Percentiles rank a stretch among this genome's conserved stretches.
Conservation (phyloP, 805 yeast genomes). For the Teunomyces atbi region DNA sequence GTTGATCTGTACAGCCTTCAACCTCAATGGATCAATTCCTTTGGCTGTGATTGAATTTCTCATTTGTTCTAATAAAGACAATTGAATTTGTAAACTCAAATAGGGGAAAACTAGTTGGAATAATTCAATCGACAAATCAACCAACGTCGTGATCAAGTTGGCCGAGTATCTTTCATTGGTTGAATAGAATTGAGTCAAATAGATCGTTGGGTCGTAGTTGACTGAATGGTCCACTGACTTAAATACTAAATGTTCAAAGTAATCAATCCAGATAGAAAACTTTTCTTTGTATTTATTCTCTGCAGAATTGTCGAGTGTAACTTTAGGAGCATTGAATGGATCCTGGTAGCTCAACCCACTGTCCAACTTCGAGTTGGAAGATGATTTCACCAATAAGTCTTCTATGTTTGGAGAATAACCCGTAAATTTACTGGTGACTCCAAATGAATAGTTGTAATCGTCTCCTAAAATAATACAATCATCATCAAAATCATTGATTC, state of each 20-base stretch:
- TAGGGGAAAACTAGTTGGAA: constrained; percentile 69
- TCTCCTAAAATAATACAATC: constrained; percentile 40
- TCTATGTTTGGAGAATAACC: constrained; percentile 27
- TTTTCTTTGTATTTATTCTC: constrained; percentile 3
- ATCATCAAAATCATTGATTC: constrained; percentile 23
- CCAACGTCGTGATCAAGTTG: constrained; percentile 38
- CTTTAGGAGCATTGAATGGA: constrained; percentile 1
- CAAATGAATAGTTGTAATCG: constrained; percentile 49
- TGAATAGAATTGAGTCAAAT: constrained; percentile 27
- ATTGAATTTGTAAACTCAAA: constrained; percentile 76
- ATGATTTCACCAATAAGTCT: constrained; percentile 29
- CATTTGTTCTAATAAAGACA: constrained; percentile 80
- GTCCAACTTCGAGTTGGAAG: background rate
- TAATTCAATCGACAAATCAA: constrained; percentile 78
- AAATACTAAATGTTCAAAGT: constrained; percentile 24
- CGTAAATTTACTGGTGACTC: constrained; percentile 51
- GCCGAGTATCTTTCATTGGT: constrained; percentile 22
- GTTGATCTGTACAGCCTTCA: constrained; percentile 57
- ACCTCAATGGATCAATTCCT: constrained; percentile 30
- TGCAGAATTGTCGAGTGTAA: background rate
- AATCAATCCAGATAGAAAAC: constrained; percentile 30
- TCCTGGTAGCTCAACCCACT: background rate
- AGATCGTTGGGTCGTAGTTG: constrained; percentile 31
- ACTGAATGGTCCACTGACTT: constrained; percentile 26
- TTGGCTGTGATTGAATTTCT: constrained; percentile 49